phyloP scores from a whole-genome alignment of 2,329 filamentous ascomycete genomes.

The Blumeria hordei region DNA sequence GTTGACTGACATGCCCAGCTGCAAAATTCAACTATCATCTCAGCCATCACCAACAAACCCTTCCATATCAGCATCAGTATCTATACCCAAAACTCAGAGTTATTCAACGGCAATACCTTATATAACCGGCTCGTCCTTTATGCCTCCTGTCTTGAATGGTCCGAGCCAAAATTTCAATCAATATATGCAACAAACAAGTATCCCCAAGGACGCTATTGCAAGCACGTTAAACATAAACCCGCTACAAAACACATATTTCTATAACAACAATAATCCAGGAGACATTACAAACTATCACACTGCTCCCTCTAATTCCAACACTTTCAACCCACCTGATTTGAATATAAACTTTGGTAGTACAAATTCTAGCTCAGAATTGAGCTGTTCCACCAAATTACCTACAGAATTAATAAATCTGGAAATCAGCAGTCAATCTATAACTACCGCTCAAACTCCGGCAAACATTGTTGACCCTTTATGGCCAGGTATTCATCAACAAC shows the following conservation, averaged over 20 bases:
- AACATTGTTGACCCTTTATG: constrained; percentile 50
- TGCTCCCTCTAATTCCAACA: constrained; percentile 30
- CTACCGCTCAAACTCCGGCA: constrained; percentile 24
- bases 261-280: constrained; percentile 33
- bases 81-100: too few relatives aligned
- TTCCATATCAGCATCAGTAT: too few relatives aligned
- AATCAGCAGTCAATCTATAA: constrained; percentile 28
- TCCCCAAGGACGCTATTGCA: constrained; percentile 62
- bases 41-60: too few relatives aligned
- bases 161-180: constrained; percentile 90
- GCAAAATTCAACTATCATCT: not conserved
- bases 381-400: constrained; percentile 25
- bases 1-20: not conserved
- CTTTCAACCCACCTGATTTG: constrained; percentile 34
- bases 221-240: constrained; percentile 60
- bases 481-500: constrained; percentile 81
- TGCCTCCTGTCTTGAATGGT: constrained; percentile 38
- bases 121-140: not conserved
- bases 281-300: constrained; percentile 52
- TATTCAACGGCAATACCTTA: not conserved
- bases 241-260: constrained; percentile 22
- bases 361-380: constrained; percentile 33
- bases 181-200: constrained; percentile 86
- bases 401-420: constrained; percentile 47
- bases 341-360: constrained; percentile 45